Conservation (phyloP, 495 filamentous ascomycete genomes). For the Trichoderma erinaceum region DNA sequence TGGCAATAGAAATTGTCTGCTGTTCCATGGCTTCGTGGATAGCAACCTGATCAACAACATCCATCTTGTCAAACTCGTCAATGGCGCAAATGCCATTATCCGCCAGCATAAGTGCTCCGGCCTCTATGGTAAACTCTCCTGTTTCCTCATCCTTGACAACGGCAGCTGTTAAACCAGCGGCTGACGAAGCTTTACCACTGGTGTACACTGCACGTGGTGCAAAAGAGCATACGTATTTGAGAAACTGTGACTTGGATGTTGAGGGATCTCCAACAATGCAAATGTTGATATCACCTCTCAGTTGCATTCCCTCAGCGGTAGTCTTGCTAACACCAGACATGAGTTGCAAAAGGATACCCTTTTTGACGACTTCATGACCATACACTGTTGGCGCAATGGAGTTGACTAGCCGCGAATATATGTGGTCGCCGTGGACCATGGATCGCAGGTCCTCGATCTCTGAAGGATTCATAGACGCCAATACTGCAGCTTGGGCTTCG, state of each 20-base stretch:
- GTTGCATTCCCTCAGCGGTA: slow-evolving; percentile 83
- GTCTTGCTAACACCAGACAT: slow-evolving; percentile 90
- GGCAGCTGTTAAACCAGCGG: slow-evolving; percentile 93
- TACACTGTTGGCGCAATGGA: slow-evolving; percentile 97
- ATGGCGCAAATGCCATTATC: slow-evolving; percentile 97
- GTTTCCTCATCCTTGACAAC: slow-evolving; percentile 98
- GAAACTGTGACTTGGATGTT: slow-evolving; percentile 97
- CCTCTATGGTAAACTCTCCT: slow-evolving; percentile 97
- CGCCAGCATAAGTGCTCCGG: slow-evolving; percentile 95
- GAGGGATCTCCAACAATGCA: slow-evolving; percentile 97
- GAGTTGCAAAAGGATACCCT: slow-evolving; percentile 86
- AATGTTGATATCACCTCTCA: slow-evolving; percentile 97
- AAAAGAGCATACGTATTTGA: slow-evolving; percentile 96
- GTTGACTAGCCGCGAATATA: slow-evolving; percentile 88
- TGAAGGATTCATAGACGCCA: slow-evolving; percentile 70
- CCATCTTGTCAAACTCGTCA: slow-evolving; percentile 99
- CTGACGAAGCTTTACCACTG: slow-evolving; percentile 94
- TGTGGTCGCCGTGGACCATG: slow-evolving; percentile 93
- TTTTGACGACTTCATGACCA: slow-evolving; percentile 96
- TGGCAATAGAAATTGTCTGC: slow-evolving; percentile 98
- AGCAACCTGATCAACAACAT: slow-evolving; percentile 93
- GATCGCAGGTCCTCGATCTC: slow-evolving; percentile 88
- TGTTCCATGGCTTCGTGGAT: slow-evolving; percentile 99
- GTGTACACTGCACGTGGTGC: slow-evolving; percentile 96
- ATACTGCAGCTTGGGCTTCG: slow-evolving; percentile 79